Evolutionary conservation across 768 basidiomycete species (phyloP).

Genomic region (Tulasnella sp.): DNA sequence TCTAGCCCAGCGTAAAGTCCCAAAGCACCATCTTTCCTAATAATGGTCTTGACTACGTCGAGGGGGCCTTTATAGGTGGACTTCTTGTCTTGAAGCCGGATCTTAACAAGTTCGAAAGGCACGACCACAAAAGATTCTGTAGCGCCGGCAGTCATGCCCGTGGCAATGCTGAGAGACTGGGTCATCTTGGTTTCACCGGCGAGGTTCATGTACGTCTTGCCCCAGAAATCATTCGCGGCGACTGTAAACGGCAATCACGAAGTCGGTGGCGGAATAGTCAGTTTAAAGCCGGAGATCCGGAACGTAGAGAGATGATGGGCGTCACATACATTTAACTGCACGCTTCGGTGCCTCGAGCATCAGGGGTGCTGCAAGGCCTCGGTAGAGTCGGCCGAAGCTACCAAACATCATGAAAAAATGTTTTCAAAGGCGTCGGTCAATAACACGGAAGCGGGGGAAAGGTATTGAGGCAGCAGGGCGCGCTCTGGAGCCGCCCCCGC

Average conservation of each 20-base stretch:
- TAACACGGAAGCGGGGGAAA: not conserved
- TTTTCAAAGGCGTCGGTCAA: conserved; percentile 7
- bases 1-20: conserved; percentile 96
- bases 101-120: conserved; percentile 95
- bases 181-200: conserved; percentile 84
- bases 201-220: conserved; percentile 67
- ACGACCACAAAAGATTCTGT: conserved; percentile 92
- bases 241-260: conserved; percentile 44
- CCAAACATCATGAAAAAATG: not conserved
- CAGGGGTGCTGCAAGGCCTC: conserved; percentile 94
- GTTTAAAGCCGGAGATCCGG: not conserved
- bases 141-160: conserved; percentile 92
- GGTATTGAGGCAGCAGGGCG: not conserved
- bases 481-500: not conserved
- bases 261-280: conserved; percentile 26
- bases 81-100: conserved; percentile 90
- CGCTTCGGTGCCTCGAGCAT: conserved; percentile 97
- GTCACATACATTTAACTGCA: conserved; percentile 70
- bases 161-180: conserved; percentile 81
- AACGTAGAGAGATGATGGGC: conserved; percentile 58
- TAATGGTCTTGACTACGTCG: conserved; percentile 82
- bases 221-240: conserved; percentile 96
- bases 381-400: conserved; percentile 82
- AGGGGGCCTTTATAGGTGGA: conserved; percentile 90
- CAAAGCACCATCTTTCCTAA: conserved; percentile 76